Percentiles rank a stretch among this genome's conserved stretches.
Evolutionary conservation across 2,329 filamentous ascomycete genomes (phyloP).

Genomic region (Fusarium sp.): DNA sequence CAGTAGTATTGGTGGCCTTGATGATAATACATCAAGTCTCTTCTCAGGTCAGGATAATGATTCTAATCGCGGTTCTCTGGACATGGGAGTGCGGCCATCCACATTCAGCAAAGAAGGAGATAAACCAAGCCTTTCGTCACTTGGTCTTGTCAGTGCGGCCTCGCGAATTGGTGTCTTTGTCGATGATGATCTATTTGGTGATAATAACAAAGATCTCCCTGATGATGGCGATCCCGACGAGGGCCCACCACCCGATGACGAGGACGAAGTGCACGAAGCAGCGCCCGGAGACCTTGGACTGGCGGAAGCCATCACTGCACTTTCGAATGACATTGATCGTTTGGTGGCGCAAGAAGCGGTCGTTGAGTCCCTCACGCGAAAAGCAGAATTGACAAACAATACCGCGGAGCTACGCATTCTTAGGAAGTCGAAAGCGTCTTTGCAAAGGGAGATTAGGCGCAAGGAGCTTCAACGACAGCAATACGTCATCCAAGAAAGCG

Average conservation of each 20-base stretch:
- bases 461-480: constrained; percentile 97
- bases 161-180: constrained; percentile 92
- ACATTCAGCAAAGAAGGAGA: constrained; percentile 59
- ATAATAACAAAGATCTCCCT: constrained; percentile 86
- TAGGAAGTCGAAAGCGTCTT: constrained; percentile 90
- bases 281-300: constrained; percentile 93
- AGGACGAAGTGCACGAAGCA: constrained; percentile 91
- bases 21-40: constrained; percentile 58
- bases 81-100: constrained; percentile 55
- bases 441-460: constrained; percentile 89
- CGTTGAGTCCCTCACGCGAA: constrained; percentile 88
- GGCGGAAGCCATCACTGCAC: constrained; percentile 87
- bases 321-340: constrained; percentile 93
- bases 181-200: constrained; percentile 91
- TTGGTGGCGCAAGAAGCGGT: constrained; percentile 88
- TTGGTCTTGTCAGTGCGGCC: constrained; percentile 89
- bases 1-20: constrained; percentile 37
- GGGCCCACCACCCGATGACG: constrained; percentile 66
- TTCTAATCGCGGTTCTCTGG: constrained; percentile 71
- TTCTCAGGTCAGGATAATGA: constrained; percentile 67
- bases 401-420: constrained; percentile 91
- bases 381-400: constrained; percentile 97
- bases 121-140: constrained; percentile 88
- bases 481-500: constrained; percentile 96
- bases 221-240: constrained; percentile 80